Conservation (phyloP, 257 asterid genomes). For the Fraxinus pennsylvanica region DNA sequence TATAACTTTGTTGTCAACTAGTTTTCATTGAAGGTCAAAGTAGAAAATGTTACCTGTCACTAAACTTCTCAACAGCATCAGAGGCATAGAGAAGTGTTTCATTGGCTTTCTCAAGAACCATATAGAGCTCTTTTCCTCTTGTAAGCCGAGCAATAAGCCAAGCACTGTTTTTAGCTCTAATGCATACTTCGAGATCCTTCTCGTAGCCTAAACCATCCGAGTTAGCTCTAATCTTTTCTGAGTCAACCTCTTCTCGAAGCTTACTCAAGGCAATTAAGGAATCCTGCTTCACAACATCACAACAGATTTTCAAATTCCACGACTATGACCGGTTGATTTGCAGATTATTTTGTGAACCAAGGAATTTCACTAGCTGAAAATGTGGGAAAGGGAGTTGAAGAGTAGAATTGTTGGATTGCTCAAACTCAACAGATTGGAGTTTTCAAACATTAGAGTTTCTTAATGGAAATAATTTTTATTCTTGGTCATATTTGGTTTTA, state of each 20-base stretch:
- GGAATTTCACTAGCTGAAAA: too few species aligned
- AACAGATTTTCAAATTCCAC: background rate
- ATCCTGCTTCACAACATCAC: slow-evolving; percentile 53
- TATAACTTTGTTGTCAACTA: slow-evolving; percentile 28
- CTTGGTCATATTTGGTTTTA: too few species aligned
- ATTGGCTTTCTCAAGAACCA: slow-evolving; percentile 95
- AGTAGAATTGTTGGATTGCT: too few species aligned
- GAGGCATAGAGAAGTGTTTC: slow-evolving; percentile 94
- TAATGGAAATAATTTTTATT: too few species aligned
- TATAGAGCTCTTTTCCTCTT: slow-evolving; percentile 84
- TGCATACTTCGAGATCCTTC: slow-evolving; percentile 75
- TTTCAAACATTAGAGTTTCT: background rate
- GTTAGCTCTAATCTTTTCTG: slow-evolving; percentile 59
- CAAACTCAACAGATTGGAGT: background rate
- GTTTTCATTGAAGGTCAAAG: slow-evolving; percentile 15
- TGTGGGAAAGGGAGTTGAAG: too few species aligned
- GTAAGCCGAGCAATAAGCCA: slow-evolving; percentile 84
- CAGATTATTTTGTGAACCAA: too few species aligned
- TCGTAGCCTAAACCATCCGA: slow-evolving; percentile 50
- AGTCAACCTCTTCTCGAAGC: slow-evolving; percentile 88
- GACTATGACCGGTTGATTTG: slow-evolving; percentile 10
- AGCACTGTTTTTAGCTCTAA: slow-evolving; percentile 89
- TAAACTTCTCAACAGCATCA: slow-evolving; percentile 87
- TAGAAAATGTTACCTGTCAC: slow-evolving; percentile 64
- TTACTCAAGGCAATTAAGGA: slow-evolving; percentile 74